Percentiles rank a stretch among this genome's conserved stretches.
Conservation (phyloP, 2,329 filamentous ascomycete species). For the Beauveria sp. region DNA sequence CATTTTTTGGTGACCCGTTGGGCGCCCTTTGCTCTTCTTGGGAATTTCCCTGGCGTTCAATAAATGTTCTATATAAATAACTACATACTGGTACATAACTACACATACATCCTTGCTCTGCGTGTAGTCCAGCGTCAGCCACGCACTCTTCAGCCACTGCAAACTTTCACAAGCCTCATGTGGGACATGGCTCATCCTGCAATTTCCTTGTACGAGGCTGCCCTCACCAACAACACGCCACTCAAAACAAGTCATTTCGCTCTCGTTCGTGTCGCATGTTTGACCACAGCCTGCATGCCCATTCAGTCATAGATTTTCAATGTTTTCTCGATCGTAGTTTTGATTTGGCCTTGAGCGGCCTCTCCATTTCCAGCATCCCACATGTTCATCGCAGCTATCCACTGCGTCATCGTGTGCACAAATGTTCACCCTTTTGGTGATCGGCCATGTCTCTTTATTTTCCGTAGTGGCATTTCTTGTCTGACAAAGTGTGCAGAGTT, state of each 20-base stretch:
- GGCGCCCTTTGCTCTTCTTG: not conserved
- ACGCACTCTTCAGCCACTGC: not conserved
- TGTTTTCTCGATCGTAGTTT: not conserved
- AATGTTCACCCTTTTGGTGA: no score
- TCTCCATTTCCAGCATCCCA: not conserved
- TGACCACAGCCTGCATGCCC: not conserved
- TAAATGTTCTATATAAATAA: no score
- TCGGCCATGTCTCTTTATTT: no score
- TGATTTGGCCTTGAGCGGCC: no score
- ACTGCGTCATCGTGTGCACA: not conserved
- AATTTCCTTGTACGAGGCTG: constrained; percentile 5
- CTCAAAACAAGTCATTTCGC: no score
- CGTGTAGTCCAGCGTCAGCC: not conserved
- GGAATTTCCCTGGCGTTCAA: not conserved
- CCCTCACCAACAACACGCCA: no score
- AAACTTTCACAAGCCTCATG: not conserved
- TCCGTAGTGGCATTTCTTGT: no score
- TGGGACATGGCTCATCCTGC: constrained; percentile 10
- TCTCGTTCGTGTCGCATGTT: not conserved
- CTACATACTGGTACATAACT: no score
- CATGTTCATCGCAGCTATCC: not conserved
- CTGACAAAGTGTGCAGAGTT: no score
- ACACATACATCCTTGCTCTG: no score
- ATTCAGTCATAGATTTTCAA: not conserved
- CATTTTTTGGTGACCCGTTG: no score